Evolutionary conservation across 139 green algal genomes (phyloP).

Genomic region (Coelastrella sp.): DNA sequence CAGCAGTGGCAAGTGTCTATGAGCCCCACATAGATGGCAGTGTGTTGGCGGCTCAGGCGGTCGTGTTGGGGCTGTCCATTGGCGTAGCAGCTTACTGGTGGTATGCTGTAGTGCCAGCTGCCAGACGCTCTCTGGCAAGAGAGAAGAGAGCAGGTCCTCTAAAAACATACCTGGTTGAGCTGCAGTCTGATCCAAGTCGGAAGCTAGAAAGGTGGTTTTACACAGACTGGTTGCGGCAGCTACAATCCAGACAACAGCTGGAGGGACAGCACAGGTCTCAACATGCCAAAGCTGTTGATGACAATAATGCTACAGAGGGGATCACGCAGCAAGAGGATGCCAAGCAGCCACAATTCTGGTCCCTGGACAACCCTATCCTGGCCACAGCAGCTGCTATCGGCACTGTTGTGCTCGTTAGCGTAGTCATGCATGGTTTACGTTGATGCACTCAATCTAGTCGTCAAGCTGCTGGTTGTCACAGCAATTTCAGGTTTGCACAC

Average conservation of each 20-base stretch:
- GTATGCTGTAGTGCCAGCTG: conserved; percentile 26
- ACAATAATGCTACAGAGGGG: neutral
- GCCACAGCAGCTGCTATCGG: conserved; percentile 48
- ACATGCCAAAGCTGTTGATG: neutral
- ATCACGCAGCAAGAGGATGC: neutral
- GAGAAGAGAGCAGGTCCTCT: conserved; percentile 48
- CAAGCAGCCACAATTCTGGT: conserved; percentile 45
- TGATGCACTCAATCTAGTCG: too few relatives aligned
- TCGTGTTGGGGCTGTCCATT: conserved; percentile 40
- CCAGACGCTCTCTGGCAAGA: conserved; percentile 16
- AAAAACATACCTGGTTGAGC: conserved; percentile 42
- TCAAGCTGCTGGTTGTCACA: too few relatives aligned
- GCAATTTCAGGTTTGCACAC: too few relatives aligned
- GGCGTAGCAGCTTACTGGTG: conserved; percentile 56
- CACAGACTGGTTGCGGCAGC: conserved; percentile 50
- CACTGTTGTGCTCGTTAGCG: neutral
- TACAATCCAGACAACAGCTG: conserved; percentile 35
- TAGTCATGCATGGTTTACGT: too few relatives aligned
- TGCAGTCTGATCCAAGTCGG: conserved; percentile 11
- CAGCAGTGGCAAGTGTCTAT: neutral
- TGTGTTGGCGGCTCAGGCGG: conserved; percentile 9
- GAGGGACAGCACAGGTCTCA: too few relatives aligned
- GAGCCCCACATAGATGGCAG: conserved; percentile 40
- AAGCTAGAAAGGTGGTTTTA: conserved; percentile 58
- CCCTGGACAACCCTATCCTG: conserved; percentile 56